A percentile compares a stretch with the other conserved stretches of the same genome.
Conservation (phyloP, 1,139 yeast species). For the Zygotorulaspora mrakii region DNA sequence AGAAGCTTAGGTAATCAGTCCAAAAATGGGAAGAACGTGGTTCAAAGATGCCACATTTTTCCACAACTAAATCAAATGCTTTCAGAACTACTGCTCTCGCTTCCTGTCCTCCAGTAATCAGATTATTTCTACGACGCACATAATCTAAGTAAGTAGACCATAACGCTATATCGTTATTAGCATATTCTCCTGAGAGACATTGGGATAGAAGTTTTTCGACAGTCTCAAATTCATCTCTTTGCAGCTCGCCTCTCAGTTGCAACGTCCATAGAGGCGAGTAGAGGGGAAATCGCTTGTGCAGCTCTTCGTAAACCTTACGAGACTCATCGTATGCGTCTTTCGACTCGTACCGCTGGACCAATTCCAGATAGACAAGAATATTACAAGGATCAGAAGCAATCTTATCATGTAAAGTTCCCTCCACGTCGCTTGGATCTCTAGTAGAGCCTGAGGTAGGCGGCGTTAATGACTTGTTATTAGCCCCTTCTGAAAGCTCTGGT, state of each 20-base stretch:
- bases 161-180: conserved; percentile 41
- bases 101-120: conserved; percentile 78
- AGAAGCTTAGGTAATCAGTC: conserved; percentile 78
- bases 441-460: conserved; percentile 8
- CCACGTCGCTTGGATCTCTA: conserved; percentile 14
- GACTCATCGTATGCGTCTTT: conserved; percentile 65
- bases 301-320: conserved; percentile 55
- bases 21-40: conserved; percentile 68
- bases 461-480: conserved; percentile 11
- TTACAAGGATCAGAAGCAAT: conserved; percentile 49
- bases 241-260: conserved; percentile 66
- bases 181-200: conserved; percentile 32
- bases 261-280: conserved; percentile 67
- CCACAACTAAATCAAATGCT: conserved; percentile 82
- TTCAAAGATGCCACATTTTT: conserved; percentile 70
- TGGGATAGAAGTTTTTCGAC: conserved; percentile 32
- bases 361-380: conserved; percentile 53
- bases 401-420: conserved; percentile 15
- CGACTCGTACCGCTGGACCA: conserved; percentile 51
- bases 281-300: conserved; percentile 61
- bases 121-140: conserved; percentile 73
- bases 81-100: conserved; percentile 73
- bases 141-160: conserved; percentile 76
- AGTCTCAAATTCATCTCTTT: conserved; percentile 66
- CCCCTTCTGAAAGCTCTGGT: conserved; percentile 15